phyloP scores from a whole-genome alignment of 1,139 yeast species.

The Kodamaea sp. region DNA sequence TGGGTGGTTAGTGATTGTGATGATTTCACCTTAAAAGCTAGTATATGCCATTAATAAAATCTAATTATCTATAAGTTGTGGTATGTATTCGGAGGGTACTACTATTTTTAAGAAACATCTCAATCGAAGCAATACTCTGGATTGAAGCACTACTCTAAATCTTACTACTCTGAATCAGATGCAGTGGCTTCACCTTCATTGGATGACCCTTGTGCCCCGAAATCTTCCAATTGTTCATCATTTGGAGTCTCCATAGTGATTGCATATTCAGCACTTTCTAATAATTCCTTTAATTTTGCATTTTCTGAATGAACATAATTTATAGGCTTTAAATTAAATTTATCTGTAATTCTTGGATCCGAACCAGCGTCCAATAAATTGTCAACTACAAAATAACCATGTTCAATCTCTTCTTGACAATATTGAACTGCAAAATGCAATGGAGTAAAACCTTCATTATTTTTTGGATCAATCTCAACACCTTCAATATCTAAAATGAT shows the following conservation, averaged over 20 bases:
- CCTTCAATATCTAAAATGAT: constrained; percentile 81
- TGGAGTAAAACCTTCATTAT: constrained; percentile 83
- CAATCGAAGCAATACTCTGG: too few relatives aligned
- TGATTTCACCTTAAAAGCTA: constrained; percentile 26
- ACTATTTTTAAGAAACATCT: too few relatives aligned
- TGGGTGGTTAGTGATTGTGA: constrained; percentile 36
- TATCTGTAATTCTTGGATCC: constrained; percentile 56
- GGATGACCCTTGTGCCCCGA: constrained; percentile 17
- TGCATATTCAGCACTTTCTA: constrained; percentile 84
- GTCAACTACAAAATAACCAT: constrained; percentile 75
- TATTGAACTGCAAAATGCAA: constrained; percentile 81
- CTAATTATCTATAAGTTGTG: neutral
- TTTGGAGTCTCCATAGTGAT: constrained; percentile 36
- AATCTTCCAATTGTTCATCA: constrained; percentile 25
- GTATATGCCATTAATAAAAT: neutral
- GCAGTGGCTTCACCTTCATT: constrained; percentile 30
- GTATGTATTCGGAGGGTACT: too few relatives aligned
- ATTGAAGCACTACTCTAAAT: too few relatives aligned
- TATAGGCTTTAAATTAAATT: constrained; percentile 62
- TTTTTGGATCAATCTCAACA: constrained; percentile 81
- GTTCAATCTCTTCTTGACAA: constrained; percentile 75
- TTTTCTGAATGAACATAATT: constrained; percentile 59
- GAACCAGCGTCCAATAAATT: constrained; percentile 90
- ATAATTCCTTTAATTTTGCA: constrained; percentile 50
- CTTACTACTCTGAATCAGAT: constrained; percentile 30